phyloP scores from a whole-genome alignment of 2,329 filamentous ascomycete species.

The Colletotrichum falcatum region DNA sequence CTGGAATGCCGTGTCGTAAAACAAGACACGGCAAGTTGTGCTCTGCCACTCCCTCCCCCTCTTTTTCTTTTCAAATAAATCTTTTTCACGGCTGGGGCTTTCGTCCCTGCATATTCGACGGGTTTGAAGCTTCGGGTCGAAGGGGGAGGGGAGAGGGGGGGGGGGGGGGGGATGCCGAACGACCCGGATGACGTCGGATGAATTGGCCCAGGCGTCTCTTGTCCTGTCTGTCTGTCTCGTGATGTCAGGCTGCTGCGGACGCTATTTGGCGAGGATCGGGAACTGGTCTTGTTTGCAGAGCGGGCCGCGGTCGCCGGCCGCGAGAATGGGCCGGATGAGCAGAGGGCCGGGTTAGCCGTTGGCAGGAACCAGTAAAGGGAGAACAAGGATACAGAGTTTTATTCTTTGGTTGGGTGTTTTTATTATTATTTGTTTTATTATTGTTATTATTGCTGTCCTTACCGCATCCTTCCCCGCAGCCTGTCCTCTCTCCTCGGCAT shows the following conservation, averaged over 20 bases:
- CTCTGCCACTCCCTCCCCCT: not conserved
- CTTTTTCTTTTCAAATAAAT: no score
- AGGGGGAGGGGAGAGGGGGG: no score
- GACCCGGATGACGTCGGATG: slow-evolving; percentile 29
- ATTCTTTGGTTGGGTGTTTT: no score
- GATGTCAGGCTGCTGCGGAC: slow-evolving; percentile 39
- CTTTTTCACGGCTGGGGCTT: not conserved
- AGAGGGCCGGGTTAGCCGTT: slow-evolving; percentile 3
- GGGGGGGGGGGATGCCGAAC: no score
- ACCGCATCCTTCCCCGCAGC: not conserved
- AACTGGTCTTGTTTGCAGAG: slow-evolving; percentile 20
- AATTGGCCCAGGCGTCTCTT: slow-evolving; percentile 34
- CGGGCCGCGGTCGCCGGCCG: slow-evolving; percentile 23
- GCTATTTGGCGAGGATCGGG: slow-evolving; percentile 29
- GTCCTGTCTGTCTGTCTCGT: slow-evolving; percentile 36
- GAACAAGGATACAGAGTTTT: slow-evolving; percentile 8
- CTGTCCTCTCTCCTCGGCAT: not conserved
- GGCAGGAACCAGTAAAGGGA: slow-evolving; percentile 4
- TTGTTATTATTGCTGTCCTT: not conserved
- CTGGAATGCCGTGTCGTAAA: slow-evolving; percentile 2
- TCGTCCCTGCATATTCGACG: not conserved
- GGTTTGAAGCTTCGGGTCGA: not conserved
- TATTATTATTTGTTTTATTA: not conserved
- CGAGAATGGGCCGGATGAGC: slow-evolving; percentile 32
- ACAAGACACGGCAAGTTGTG: not conserved